Evolutionary conservation across 768 basidiomycete species (phyloP).

Genomic region (Tricholoma saponaceum): DNA sequence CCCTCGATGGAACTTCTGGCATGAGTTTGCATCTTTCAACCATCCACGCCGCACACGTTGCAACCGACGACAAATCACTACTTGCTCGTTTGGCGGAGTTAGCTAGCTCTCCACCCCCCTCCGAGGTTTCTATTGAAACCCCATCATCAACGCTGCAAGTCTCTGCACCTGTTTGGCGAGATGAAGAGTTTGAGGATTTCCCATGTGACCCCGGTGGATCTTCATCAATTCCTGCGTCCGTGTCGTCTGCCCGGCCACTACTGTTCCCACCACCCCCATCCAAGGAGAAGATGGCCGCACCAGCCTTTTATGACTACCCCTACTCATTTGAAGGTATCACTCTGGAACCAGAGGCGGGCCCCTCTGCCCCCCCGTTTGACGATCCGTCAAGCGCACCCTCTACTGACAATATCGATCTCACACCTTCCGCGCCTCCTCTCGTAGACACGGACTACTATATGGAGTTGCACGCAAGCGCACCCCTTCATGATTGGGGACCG

Average conservation of each 20-base stretch:
- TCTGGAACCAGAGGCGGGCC: conserved; percentile 31
- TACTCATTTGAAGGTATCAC: conserved; percentile 34
- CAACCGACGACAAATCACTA: conserved; percentile 60
- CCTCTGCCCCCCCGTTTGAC: conserved; percentile 46
- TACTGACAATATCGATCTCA: conserved; percentile 20
- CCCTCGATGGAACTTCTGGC: not conserved
- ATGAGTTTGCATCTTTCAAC: conserved; percentile 17
- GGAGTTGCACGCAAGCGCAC: conserved; percentile 10
- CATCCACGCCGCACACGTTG: conserved; percentile 49
- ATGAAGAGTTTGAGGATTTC: conserved; percentile 41
- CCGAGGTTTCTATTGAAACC: conserved; percentile 13
- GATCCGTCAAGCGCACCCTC: conserved; percentile 32
- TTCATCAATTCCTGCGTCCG: conserved; percentile 8
- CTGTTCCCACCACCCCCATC: conserved; percentile 42
- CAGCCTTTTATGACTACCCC: conserved; percentile 37
- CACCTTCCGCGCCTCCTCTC: conserved; percentile 44
- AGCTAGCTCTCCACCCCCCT: conserved; percentile 49
- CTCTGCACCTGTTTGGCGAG: conserved; percentile 53
- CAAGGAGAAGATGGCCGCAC: conserved; percentile 36
- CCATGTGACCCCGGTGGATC: conserved; percentile 1
- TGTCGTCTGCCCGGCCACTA: conserved; percentile 18
- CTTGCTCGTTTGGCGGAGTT: conserved; percentile 48
- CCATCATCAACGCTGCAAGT: conserved; percentile 20
- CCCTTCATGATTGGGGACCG: conserved; percentile 4
- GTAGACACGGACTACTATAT: conserved; percentile 9